Evolutionary conservation across 495 filamentous ascomycete species (phyloP), one percentile per base, ranked within the genome.

Genomic region (Penicillium desertorum): DNA sequence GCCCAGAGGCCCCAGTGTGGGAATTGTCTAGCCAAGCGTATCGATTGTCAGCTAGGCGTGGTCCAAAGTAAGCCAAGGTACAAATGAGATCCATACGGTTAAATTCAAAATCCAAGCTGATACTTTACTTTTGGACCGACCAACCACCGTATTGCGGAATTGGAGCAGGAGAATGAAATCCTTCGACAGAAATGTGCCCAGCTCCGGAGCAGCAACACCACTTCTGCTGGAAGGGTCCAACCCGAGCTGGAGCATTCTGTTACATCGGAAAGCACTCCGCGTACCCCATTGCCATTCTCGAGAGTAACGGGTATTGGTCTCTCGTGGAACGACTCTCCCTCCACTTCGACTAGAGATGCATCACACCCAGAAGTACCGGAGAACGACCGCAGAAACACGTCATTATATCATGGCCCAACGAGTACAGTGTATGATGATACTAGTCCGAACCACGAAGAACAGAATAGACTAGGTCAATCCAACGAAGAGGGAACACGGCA

Each of bases 351-450:
- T 10, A 60, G 58, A 47, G 61, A 56, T 20, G 47, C 53, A 16
- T 65, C 65, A 8, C 64, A 62, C 32, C 61, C 64, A 29, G 66
- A 69, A 51, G 54, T 61, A 17, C 64, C 66, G 4, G 64, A 66
- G 20, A 59, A 60, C 34, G 61, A 62, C 36, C 58, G 47, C 54
- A 59, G 57, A 10, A 56, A 60, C 36, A 45, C 46, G 1, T 69
- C 66, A 2, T 47, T 69, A 36, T 71, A 71, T 44, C 68, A 71
- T 51, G 68, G 68, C 5, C 68, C 68, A 22, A 71, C 68, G 5
- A 71, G 68, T 41, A 65, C 66, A 17, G 60, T 62, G 1, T 71
- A 69, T 44, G 66, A 71, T 42, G 68, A 69, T 32, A 67, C 66
- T 16, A 54, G 58, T 45, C 50, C 59, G 3, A 45, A 34, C 4